Base-by-base conservation (phyloP, 2,329 filamentous ascomycete genomes). In the Alternaria alternata region DNA sequence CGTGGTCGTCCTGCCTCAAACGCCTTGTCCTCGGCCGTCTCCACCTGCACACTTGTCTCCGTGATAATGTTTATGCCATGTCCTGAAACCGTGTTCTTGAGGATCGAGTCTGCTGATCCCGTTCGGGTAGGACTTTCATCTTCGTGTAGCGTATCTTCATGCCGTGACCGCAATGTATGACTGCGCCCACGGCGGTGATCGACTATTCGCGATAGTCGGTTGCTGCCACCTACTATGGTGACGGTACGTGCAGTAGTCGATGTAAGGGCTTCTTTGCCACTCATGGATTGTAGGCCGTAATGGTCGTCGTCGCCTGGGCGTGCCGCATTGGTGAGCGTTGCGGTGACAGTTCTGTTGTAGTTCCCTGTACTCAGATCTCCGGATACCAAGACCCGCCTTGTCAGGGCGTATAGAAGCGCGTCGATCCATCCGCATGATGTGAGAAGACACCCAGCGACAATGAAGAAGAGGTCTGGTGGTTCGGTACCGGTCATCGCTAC, bases 371-470 rank as follows among this genome's bases (percentile, higher is more conserved):
- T 72, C 11, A 76, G 43, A n/a, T 78, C 70, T 58, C 71, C 67
- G 11, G 71, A 69, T 24, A 78, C 71, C 24, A 82, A 66, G 5
- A 81, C 69, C 8, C 79, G 74, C 5, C 80, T 78, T 2, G 80
- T 82, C 9, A 81, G 59, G 1, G 80, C 70, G 61, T 82, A 82
- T 3, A 82, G 73, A 0, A 80, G 55, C 7, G 78, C 78, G 48
- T 82, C 81, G 26, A 82, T 75, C 78, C 79, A 82, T 24, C 81
- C 81, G 34, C 79, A 81, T 7, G 75, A 80, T 4, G 81, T 81
- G 47, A 89, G 86, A 75, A 89, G 83, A 1, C 82, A 81, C 2
- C 87, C 88, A 0, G 87, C 85, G 11, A 88, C 81, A 70, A 84
- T 85, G 71, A 88, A 89, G 71, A 86, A 89, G 0, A 73, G 77